Percentiles rank a stretch among this genome's conserved stretches.
These are phyloP conservation scores for Xerocomellus amylosporus DNA, from an alignment of 768 basidiomycete genomes.

Conservation along the genomic window DNA sequence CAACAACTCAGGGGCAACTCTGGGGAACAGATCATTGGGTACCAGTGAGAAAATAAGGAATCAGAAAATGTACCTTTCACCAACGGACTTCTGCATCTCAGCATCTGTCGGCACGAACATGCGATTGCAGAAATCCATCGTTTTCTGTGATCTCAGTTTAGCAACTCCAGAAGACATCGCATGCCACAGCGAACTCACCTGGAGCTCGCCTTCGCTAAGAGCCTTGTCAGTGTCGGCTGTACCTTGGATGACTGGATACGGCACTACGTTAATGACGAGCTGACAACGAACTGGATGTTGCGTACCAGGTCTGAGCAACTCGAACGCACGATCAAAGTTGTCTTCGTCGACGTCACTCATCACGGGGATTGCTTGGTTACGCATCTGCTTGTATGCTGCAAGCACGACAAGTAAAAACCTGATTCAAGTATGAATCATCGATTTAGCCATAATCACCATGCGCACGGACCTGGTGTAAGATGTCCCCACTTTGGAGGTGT, in stretches of 20 bases:
- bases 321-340: constrained; percentile 13
- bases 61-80: neutral
- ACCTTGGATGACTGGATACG: constrained; percentile 9
- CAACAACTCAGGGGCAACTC: neutral
- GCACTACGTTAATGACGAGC: neutral
- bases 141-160: constrained; percentile 1
- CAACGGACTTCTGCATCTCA: neutral
- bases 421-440: neutral
- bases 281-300: neutral
- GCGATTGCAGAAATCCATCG: constrained; percentile 8
- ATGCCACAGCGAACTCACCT: neutral
- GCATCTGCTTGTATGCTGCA: constrained; percentile 13
- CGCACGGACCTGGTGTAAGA: constrained; percentile 6
- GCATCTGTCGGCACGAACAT: constrained; percentile 4
- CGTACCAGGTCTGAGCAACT: constrained; percentile 12
- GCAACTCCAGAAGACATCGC: neutral
- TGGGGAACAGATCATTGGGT: neutral
- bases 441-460: too few relatives aligned
- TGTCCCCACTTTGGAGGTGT: constrained; percentile 9
- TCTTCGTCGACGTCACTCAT: constrained; percentile 14
- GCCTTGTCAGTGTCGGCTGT: constrained; percentile 3
- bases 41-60: neutral
- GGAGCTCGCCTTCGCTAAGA: constrained; percentile 5
- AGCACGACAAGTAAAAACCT: constrained; percentile 12
- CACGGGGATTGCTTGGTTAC: constrained; percentile 6